Percentiles rank a stretch among this genome's conserved stretches.
These are phyloP conservation scores for Solanum sejunctum DNA, from an alignment of 257 asterid genomes.

Conservation along the genomic window DNA sequence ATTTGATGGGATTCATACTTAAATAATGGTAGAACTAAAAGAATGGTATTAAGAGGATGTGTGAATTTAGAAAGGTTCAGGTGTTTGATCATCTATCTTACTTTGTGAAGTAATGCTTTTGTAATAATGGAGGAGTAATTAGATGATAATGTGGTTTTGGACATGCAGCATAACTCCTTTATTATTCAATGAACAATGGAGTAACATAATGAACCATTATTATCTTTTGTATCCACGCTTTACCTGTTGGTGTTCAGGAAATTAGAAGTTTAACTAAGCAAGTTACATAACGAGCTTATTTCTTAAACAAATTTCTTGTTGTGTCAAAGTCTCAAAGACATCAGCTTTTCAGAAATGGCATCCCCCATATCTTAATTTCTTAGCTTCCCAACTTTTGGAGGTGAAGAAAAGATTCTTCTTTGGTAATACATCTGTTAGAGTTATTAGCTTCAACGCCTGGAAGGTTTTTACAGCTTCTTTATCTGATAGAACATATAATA, in stretches of 20 bases:
- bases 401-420: not conserved
- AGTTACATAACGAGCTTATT: not conserved
- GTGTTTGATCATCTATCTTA: not conserved
- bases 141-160: not conserved
- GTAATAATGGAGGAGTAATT: not conserved
- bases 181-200: not conserved
- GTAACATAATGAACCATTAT: not conserved
- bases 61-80: not conserved
- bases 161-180: not conserved
- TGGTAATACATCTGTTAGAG: not conserved
- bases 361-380: not conserved
- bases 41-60: not conserved
- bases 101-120: not conserved
- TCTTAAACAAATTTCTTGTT: not conserved
- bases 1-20: not conserved
- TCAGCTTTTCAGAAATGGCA: not conserved
- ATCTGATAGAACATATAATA: not conserved
- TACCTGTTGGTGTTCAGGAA: not conserved
- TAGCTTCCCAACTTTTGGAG: not conserved
- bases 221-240: not conserved
- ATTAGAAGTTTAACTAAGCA: not conserved
- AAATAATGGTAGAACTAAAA: not conserved
- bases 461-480: not conserved
- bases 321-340: not conserved
- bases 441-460: not conserved